A percentile compares a stretch with the other conserved stretches of the same genome.
Evolutionary conservation across 1,284 basidiomycete species (phyloP).

Genomic region (Malassezia sympodialis): DNA sequence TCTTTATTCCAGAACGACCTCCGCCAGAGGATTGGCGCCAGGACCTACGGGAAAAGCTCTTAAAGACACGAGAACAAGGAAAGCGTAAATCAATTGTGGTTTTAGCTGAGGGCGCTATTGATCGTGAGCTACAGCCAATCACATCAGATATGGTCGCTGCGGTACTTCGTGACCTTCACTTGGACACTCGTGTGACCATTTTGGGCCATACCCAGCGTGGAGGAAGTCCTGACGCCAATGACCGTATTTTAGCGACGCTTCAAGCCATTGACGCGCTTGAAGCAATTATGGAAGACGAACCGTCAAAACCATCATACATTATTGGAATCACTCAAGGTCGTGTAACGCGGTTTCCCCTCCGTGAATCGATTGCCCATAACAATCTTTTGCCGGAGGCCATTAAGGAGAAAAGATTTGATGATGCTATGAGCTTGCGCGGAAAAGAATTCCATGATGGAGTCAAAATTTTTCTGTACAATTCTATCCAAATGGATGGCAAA

Average conservation of each 20-base stretch:
- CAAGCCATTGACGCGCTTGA: slow-evolving; percentile 91
- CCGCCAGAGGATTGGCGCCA: slow-evolving; percentile 77
- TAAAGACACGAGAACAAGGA: slow-evolving; percentile 76
- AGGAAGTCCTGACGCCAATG: slow-evolving; percentile 79
- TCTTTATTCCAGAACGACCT: slow-evolving; percentile 91
- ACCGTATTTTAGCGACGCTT: slow-evolving; percentile 84
- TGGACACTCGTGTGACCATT: slow-evolving; percentile 95
- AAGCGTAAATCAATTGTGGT: slow-evolving; percentile 98
- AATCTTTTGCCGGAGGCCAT: slow-evolving; percentile 75
- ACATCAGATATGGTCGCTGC: slow-evolving; percentile 80
- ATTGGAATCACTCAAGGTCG: slow-evolving; percentile 94
- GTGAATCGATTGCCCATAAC: slow-evolving; percentile 82
- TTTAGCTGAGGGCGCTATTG: slow-evolving; percentile 88
- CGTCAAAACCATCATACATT: slow-evolving; percentile 89
- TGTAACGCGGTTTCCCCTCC: slow-evolving; percentile 76
- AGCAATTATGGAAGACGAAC: slow-evolving; percentile 75
- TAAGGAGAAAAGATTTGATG: slow-evolving; percentile 69
- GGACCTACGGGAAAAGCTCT: slow-evolving; percentile 79
- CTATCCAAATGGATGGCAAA: slow-evolving; percentile 18
- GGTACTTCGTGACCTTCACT: slow-evolving; percentile 73
- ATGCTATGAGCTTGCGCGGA: slow-evolving; percentile 77
- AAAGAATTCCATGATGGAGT: slow-evolving; percentile 81
- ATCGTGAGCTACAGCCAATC: slow-evolving; percentile 77
- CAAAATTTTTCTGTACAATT: slow-evolving; percentile 60
- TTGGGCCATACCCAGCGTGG: slow-evolving; percentile 95